These are phyloP conservation scores for Leccinum variicolor DNA, from an alignment of 768 basidiomycete genomes.

Conservation along the genomic window DNA sequence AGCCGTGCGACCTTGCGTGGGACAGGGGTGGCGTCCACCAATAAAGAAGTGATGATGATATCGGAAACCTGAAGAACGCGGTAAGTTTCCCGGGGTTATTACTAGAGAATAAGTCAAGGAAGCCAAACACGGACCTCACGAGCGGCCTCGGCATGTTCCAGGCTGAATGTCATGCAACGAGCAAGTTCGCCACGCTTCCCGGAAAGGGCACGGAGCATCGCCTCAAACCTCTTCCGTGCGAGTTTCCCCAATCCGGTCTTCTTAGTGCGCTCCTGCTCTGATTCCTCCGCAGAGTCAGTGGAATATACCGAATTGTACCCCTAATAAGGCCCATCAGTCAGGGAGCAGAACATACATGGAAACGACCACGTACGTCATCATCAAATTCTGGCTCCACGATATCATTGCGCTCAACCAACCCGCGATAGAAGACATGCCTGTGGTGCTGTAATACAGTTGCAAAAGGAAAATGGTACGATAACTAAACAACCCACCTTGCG, in stretches of 20 bases:
- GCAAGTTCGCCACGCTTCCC: constrained; percentile 90
- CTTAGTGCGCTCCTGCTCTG: constrained; percentile 77
- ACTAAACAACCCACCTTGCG: constrained; percentile 43
- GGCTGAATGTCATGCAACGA: constrained; percentile 93
- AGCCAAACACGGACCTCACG: constrained; percentile 59
- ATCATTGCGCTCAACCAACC: constrained; percentile 58
- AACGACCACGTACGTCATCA: constrained; percentile 58
- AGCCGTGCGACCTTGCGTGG: constrained; percentile 95
- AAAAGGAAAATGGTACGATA: neutral
- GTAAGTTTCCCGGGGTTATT: constrained; percentile 3
- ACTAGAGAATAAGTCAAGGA: neutral
- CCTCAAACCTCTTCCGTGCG: constrained; percentile 83
- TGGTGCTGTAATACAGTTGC: constrained; percentile 49
- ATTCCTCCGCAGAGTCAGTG: constrained; percentile 92
- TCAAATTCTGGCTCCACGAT: constrained; percentile 68
- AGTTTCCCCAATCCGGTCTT: constrained; percentile 77
- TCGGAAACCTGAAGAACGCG: constrained; percentile 66
- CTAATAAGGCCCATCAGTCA: constrained; percentile 36
- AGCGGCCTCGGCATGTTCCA: constrained; percentile 95
- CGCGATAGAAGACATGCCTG: constrained; percentile 66
- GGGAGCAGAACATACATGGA: neutral
- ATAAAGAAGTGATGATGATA: constrained; percentile 83
- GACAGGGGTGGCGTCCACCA: constrained; percentile 92
- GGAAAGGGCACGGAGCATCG: constrained; percentile 82
- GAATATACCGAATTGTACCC: constrained; percentile 88